Evolutionary conservation across 805 yeast genomes (phyloP).

Genomic region (Zygotorulaspora chibaensis): DNA sequence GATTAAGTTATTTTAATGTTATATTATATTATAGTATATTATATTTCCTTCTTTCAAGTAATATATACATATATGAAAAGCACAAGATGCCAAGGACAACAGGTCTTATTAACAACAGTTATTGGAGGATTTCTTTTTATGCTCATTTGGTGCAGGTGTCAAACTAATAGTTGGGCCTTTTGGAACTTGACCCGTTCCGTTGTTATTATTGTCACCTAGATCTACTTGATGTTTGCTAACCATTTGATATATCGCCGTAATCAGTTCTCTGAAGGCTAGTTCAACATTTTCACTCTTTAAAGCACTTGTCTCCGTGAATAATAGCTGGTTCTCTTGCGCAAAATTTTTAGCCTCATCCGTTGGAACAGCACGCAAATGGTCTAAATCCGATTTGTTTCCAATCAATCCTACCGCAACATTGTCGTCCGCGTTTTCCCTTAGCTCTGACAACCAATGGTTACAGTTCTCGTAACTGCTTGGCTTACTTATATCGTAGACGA

Average conservation of each 20-base stretch:
- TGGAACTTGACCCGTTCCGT: slow-evolving; percentile 50
- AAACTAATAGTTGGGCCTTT: slow-evolving; percentile 88
- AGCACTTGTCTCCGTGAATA: slow-evolving; percentile 96
- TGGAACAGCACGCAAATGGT: slow-evolving; percentile 92
- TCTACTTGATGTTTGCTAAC: slow-evolving; percentile 90
- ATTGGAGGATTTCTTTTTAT: slow-evolving; percentile 46
- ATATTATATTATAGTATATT: not conserved
- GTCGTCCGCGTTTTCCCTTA: slow-evolving; percentile 88
- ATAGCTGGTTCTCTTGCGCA: slow-evolving; percentile 84
- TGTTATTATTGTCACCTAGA: slow-evolving; percentile 55
- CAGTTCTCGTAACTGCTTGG: slow-evolving; percentile 82
- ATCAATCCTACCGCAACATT: slow-evolving; percentile 92
- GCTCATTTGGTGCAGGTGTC: slow-evolving; percentile 89
- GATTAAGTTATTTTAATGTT: not conserved
- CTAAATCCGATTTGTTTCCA: slow-evolving; percentile 88
- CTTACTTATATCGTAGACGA: slow-evolving; percentile 93
- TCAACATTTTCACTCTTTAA: slow-evolving; percentile 93
- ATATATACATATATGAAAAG: not conserved
- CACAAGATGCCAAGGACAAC: not conserved
- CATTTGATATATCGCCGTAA: slow-evolving; percentile 92
- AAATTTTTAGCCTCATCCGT: slow-evolving; percentile 95
- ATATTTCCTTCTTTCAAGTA: not conserved
- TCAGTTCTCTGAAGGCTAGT: slow-evolving; percentile 85
- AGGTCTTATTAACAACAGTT: slow-evolving; percentile 61
- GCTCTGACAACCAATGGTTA: slow-evolving; percentile 83